A percentile compares a stretch with the other conserved stretches of the same genome.
Evolutionary conservation across 306 rosid species (phyloP).

Genomic region (Rosa multiflora): DNA sequence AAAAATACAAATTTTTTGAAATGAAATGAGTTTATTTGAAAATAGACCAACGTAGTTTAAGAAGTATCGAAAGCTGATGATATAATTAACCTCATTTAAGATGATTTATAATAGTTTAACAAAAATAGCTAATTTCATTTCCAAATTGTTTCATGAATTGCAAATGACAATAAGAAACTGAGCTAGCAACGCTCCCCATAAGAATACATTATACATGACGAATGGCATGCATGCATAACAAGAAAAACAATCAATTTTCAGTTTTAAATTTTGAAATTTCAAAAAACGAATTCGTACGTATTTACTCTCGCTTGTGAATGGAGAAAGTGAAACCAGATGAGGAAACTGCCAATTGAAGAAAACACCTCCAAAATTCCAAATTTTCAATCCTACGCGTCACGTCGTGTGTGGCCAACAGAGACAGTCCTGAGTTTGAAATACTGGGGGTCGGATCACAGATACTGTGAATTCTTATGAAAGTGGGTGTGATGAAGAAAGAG

Average conservation of each 20-base stretch:
- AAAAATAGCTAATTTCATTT: neutral
- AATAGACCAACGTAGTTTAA: neutral
- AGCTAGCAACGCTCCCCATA: neutral
- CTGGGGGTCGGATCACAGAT: neutral
- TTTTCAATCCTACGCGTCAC: neutral
- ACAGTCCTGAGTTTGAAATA: neutral
- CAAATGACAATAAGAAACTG: neutral
- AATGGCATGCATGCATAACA: neutral
- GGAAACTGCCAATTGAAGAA: slow-evolving; percentile 6
- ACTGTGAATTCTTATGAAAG: slow-evolving; percentile 2
- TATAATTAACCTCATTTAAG: neutral
- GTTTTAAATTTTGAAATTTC: slow-evolving; percentile 2
- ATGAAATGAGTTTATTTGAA: too few relatives aligned
- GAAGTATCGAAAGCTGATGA: neutral
- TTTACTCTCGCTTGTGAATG: slow-evolving; percentile 1
- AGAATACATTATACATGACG: neutral
- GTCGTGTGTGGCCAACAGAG: neutral
- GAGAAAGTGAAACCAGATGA: neutral
- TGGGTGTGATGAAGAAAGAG: slow-evolving; percentile 15
- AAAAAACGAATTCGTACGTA: slow-evolving; percentile 2
- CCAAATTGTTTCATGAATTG: neutral
- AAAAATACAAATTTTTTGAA: neutral
- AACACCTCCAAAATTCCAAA: slow-evolving; percentile 2
- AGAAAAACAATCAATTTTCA: slow-evolving; percentile 25
- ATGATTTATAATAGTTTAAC: neutral